A percentile compares a stretch with the other conserved stretches of the same genome.
These are phyloP conservation scores for Apium graveolens DNA, from an alignment of 129 eudicot species.

Conservation along the genomic window DNA sequence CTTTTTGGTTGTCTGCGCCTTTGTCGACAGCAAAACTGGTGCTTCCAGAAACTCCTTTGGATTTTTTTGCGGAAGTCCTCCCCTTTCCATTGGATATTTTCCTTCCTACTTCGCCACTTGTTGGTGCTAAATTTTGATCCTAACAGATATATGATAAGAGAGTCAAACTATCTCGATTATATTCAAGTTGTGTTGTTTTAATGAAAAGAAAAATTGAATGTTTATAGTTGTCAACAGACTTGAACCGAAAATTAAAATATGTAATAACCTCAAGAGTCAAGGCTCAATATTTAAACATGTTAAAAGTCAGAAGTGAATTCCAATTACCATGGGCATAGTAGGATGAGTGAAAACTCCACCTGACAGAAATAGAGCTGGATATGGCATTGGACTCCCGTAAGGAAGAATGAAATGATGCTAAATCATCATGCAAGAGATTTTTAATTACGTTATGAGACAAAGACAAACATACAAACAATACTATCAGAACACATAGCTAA, in stretches of 20 bases:
- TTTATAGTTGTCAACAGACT: not conserved
- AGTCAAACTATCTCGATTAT: not conserved
- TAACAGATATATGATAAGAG: slow-evolving; percentile 11
- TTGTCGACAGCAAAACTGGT: slow-evolving; percentile 30
- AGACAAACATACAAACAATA: not conserved
- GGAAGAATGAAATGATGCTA: slow-evolving; percentile 89
- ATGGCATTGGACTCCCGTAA: slow-evolving; percentile 83
- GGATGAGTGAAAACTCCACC: slow-evolving; percentile 84
- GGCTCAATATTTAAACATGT: not conserved
- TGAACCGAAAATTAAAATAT: not conserved
- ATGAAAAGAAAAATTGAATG: not conserved
- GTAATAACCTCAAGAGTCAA: not conserved
- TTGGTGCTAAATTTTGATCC: slow-evolving; percentile 42
- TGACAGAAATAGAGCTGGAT: slow-evolving; percentile 80
- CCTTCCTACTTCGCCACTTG: slow-evolving; percentile 46
- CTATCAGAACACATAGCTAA: slow-evolving; percentile 9
- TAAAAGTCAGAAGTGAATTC: not conserved
- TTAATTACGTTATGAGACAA: not conserved
- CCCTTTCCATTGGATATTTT: slow-evolving; percentile 48
- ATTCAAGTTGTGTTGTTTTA: not conserved
- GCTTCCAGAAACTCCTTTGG: slow-evolving; percentile 53
- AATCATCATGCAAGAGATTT: slow-evolving; percentile 9
- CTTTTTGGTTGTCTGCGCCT: slow-evolving; percentile 56
- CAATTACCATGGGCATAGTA: slow-evolving; percentile 57
- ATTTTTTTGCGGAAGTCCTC: slow-evolving; percentile 38